Evolutionary conservation across 2,329 filamentous ascomycete genomes (phyloP), one percentile per base, ranked within the genome.

Genomic region (Hymenoscyphus fructigenus): DNA sequence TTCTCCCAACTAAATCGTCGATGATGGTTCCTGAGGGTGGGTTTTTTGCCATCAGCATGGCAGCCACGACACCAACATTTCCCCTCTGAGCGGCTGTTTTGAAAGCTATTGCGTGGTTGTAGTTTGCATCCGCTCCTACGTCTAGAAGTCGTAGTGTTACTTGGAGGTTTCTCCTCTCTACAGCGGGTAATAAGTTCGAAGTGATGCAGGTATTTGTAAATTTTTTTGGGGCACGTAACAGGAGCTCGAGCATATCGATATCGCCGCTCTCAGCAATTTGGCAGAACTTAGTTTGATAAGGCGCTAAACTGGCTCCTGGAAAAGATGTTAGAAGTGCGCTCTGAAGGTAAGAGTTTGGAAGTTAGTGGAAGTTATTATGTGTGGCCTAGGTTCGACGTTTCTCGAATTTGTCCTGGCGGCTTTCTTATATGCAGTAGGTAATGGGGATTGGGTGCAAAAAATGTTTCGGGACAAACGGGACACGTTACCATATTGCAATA

Each of bases 91-190:
- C 75, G 3, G 85, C 84, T 0, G 77, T 72, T 64, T 81, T 83
- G 29, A 88, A 76, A 0, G 84, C 84, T 23, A 84, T 80, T 10
- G 80, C 83, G 2, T 79, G 75, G 66, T 84, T 81, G 69, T 82
- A 79, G 66, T 83, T 82, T 5, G 81, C 82, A 60, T 88, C 83
- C 1, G 84, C 85, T 28, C 66, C 68, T 41, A 65, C 66, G 29
- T 50, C 28, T 47, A 59, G 15, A 62, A 70, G 62, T 15, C 63
- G 47, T 50, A 60, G 6, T 36, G 65, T 58, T 3, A 50, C 28
- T 7, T 6, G 55, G 9, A 65, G 34, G 14, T 65, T 64, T 17
- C 62, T 64, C 34, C 26, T 60, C 14, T 3, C 60, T 2, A 59
- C 50, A 17, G 67, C 67, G 34, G 60, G 59, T 17, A 70, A 50